Evolutionary conservation across 305 asterid species (phyloP), one percentile per base, ranked within the genome.

Genomic region (Lippia alba): DNA sequence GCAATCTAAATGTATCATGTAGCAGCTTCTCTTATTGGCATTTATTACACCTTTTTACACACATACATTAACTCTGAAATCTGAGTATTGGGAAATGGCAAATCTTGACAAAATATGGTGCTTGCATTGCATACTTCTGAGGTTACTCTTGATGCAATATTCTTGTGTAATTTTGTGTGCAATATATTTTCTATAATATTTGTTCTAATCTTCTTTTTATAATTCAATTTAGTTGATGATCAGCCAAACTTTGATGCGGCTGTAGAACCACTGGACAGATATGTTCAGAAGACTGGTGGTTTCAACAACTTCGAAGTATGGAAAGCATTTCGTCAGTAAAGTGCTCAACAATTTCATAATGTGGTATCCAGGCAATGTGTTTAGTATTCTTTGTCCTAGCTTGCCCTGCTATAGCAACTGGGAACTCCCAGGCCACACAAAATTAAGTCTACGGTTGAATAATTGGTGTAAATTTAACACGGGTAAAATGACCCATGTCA

Each of bases 91-190:
- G 30, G 30, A 24, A 24, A 24, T 24, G 30, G 70, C 86, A 88
- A 96, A 84, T 91, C 50, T 50, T 91, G 64, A 84, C 93, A 0
- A 94, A 94, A 46, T 94, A 85, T 61, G 96, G 96, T 2, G 83
- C 91, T 20, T 87, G 87, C 12, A 93, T 88, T 77, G 99, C 97
- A 39, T 91, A 89, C 78, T 91, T 91, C 78, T 84, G 97, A 91
- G 96, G 99, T 94, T 24, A 67, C 30, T 24, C n/a, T 63, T 66
- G 19, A 49, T 70, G 7, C 60, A 32, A 18, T 8, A 11, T 36
- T 15, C 8, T 0, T 36, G 10, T 15, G 5, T 60, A 17, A 14
- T 11, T 30, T 39, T 39, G 45, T 39, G 45, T 39, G 45, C 41
- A 10, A 12, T 17, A 32, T 32, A 51, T 16, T 46, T 32, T 17